These are phyloP conservation scores for Blastomyces parvus DNA, from an alignment of 2,329 filamentous ascomycete species.

Conservation along the genomic window DNA sequence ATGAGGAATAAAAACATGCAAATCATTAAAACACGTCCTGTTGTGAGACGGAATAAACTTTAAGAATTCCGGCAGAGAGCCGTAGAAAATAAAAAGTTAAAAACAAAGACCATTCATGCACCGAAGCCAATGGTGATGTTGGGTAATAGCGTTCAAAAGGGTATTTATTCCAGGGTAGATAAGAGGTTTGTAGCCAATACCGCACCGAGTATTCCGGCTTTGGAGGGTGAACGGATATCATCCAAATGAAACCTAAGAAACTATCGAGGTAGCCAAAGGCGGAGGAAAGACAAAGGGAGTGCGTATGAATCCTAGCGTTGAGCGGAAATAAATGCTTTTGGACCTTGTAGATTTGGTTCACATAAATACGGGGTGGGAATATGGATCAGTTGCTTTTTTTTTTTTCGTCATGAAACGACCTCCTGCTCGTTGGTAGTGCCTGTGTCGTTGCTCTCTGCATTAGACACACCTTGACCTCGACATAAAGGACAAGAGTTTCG, in stretches of 20 bases:
- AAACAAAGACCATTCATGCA: not conserved
- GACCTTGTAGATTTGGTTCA: not conserved
- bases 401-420: not conserved
- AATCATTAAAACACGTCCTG: not conserved
- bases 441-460: slow-evolving; percentile 19
- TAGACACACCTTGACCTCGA: slow-evolving; percentile 49
- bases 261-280: not conserved
- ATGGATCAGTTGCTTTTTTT: not conserved
- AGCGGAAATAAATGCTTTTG: not conserved
- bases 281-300: not conserved
- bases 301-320: not conserved
- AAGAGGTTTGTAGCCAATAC: not conserved
- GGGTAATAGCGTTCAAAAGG: not conserved
- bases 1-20: not conserved
- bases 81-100: not conserved
- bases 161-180: not conserved
- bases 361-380: not conserved
- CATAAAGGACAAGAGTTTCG: slow-evolving; percentile 56
- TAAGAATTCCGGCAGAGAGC: not conserved
- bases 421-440: slow-evolving; percentile 3
- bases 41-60: not conserved
- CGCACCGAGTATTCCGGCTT: not conserved
- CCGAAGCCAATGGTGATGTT: not conserved
- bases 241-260: not conserved
- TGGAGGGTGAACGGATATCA: not conserved